These are phyloP conservation scores for Candida tammaniensis DNA, from an alignment of 805 yeast genomes.

Conservation along the genomic window DNA sequence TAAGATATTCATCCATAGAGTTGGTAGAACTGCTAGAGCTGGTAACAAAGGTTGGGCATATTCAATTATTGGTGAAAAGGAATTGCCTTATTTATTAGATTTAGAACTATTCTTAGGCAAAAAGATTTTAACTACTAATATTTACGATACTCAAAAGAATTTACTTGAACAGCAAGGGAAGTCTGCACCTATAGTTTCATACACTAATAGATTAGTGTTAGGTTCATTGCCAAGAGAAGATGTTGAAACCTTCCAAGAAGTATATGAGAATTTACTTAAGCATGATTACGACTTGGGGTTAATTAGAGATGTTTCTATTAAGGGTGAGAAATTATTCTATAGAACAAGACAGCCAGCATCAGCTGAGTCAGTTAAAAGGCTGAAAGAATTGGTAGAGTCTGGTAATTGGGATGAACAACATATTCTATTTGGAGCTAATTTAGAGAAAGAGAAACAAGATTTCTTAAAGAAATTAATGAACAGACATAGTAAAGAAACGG, in stretches of 20 bases:
- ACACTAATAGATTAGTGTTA: conserved; percentile 71
- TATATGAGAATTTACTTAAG: conserved; percentile 57
- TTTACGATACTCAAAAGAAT: conserved; percentile 62
- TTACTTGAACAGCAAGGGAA: conserved; percentile 45
- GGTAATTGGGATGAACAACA: conserved; percentile 89
- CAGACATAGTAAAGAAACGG: conserved; percentile 80
- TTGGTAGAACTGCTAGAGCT: conserved; percentile 99
- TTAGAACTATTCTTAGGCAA: conserved; percentile 86
- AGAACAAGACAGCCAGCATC: conserved; percentile 88
- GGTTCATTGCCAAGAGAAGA: conserved; percentile 78
- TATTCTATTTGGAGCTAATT: conserved; percentile 70
- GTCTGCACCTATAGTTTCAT: conserved; percentile 60
- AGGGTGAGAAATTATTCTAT: conserved; percentile 86
- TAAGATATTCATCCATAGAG: conserved; percentile 93
- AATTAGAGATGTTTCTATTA: conserved; percentile 66
- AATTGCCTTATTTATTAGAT: conserved; percentile 86
- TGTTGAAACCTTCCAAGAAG: conserved; percentile 71
- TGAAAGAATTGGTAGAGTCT: conserved; percentile 68
- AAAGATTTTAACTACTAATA: conserved; percentile 66
- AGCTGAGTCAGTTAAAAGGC: conserved; percentile 76
- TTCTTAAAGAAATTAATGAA: conserved; percentile 71
- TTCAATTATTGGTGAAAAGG: conserved; percentile 79
- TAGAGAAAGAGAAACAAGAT: conserved; percentile 67
- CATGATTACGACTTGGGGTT: conserved; percentile 67
- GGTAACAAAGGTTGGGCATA: conserved; percentile 98